Evolutionary conservation across 306 rosid genomes (phyloP), one percentile per base, ranked within the genome.

Genomic region (Begonia fuchsioides): DNA sequence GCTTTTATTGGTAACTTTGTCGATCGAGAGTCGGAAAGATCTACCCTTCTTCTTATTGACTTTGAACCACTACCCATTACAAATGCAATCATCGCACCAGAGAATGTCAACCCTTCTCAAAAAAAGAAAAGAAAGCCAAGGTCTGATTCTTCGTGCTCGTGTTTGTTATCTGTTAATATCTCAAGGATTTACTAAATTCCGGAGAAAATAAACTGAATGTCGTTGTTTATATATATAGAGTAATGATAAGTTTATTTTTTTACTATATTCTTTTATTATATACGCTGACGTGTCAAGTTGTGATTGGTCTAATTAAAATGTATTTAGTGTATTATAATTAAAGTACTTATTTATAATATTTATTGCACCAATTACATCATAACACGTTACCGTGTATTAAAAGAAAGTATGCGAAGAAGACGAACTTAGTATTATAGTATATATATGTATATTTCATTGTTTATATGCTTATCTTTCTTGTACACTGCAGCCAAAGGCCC

Each of bases 21-120:
- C 38, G 98, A 90, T 63, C 62, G 94, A 58, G 94, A 85, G 65
- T 60, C 76, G 5, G 98, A 90, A 47, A 95, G 95, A 50, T 87
- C 98, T 15, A 61, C 81, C 60, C 76, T 84, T 71, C 50, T 77
- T 52, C 70, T 76, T 15, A 62, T 57, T 39, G 92, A 81, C 61
- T 90, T 84, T 59, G 70, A 53, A 62, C 95, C 86, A 12, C 39
- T 60, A 46, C 68, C 61, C 14, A 56, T 55, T 19, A 43, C 68
- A 46, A 57, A 46, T 53, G 15, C 69, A 17, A 57, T 59, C 41
- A 44, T 66, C 47, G 54, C 58, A 11, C 49, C 16, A 18, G 75
- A 64, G 56, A 57, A 57, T 40, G 35, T 38, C 38, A 51, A 49
- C 18, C 67, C 40, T 47, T 44, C 62, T 13, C 41, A 49, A 44